A percentile compares a stretch with the other conserved stretches of the same genome.
Conservation (phyloP, 768 basidiomycete species). For the Xanthoconium stramineum region DNA sequence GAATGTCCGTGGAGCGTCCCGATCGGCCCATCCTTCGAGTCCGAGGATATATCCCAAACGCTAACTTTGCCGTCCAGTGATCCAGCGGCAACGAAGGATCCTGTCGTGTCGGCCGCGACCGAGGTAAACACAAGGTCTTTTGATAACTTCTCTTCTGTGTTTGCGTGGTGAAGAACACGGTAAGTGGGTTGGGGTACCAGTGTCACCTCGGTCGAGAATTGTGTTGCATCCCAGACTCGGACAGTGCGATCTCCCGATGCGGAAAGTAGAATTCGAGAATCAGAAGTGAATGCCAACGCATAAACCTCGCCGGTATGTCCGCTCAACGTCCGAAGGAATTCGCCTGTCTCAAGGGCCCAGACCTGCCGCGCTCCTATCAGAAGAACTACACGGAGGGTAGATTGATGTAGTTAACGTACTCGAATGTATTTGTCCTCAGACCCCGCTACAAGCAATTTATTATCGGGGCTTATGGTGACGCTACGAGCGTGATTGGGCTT, state of each 20-base stretch:
- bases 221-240: conserved; percentile 33
- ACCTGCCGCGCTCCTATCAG: conserved; percentile 18
- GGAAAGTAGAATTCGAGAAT: conserved; percentile 34
- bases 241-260: conserved; percentile 37
- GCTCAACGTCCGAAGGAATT: conserved; percentile 28
- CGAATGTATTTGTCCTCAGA: conserved; percentile 35
- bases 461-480: conserved; percentile 31
- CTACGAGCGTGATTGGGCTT: conserved; percentile 32
- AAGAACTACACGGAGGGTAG: neutral
- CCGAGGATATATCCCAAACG: conserved; percentile 48
- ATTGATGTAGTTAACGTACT: conserved; percentile 15
- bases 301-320: conserved; percentile 38
- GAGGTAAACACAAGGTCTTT: conserved; percentile 31
- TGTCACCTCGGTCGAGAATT: conserved; percentile 18
- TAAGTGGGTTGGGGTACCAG: conserved; percentile 17
- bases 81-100: conserved; percentile 48
- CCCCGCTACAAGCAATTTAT: conserved; percentile 30
- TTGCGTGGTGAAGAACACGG: conserved; percentile 21
- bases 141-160: conserved; percentile 11
- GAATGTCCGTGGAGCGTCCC: conserved; percentile 25
- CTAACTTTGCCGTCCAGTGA: conserved; percentile 50
- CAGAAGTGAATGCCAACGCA: conserved; percentile 32
- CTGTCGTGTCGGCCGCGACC: conserved; percentile 27
- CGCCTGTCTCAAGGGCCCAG: conserved; percentile 24
- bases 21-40: conserved; percentile 21